These are phyloP conservation scores for Phialophora expanda DNA, from an alignment of 2,329 filamentous ascomycete species.

Conservation along the genomic window DNA sequence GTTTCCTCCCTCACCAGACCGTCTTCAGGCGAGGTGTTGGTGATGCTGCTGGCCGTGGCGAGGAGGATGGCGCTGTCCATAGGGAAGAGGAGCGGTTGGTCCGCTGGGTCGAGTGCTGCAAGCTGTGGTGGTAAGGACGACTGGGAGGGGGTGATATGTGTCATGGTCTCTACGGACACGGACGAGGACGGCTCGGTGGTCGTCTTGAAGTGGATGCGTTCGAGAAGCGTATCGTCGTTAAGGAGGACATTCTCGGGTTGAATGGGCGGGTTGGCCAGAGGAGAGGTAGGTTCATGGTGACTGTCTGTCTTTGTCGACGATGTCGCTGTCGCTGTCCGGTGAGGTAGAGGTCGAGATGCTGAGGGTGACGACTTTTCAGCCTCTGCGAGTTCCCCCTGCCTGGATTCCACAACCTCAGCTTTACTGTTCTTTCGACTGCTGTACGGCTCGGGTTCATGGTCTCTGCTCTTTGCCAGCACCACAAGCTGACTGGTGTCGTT, in stretches of 20 bases:
- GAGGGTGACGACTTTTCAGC: neutral
- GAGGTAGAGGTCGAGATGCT: neutral
- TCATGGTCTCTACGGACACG: constrained; percentile 25
- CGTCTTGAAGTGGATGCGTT: constrained; percentile 77
- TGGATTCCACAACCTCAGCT: constrained; percentile 23
- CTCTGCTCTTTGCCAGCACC: constrained; percentile 79
- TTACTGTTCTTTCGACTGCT: constrained; percentile 29
- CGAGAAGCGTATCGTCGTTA: constrained; percentile 91
- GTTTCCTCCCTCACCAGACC: constrained; percentile 92
- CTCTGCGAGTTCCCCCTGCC: constrained; percentile 31
- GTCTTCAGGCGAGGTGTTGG: constrained; percentile 83
- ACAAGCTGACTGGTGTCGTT: constrained; percentile 77
- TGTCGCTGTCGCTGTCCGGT: neutral
- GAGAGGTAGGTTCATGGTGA: neutral
- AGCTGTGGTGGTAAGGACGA: constrained; percentile 66
- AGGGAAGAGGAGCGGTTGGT: constrained; percentile 80
- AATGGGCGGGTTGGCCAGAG: constrained; percentile 37
- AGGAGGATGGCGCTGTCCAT: constrained; percentile 90
- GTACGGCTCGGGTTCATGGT: constrained; percentile 41
- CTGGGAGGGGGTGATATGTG: constrained; percentile 49
- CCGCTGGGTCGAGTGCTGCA: constrained; percentile 70
- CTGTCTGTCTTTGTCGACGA: neutral
- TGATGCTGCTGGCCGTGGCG: constrained; percentile 78
- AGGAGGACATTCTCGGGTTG: constrained; percentile 74
- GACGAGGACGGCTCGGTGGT: constrained; percentile 39